phyloP scores from a whole-genome alignment of 306 rosid species.

The Leucaena leucocephala region DNA sequence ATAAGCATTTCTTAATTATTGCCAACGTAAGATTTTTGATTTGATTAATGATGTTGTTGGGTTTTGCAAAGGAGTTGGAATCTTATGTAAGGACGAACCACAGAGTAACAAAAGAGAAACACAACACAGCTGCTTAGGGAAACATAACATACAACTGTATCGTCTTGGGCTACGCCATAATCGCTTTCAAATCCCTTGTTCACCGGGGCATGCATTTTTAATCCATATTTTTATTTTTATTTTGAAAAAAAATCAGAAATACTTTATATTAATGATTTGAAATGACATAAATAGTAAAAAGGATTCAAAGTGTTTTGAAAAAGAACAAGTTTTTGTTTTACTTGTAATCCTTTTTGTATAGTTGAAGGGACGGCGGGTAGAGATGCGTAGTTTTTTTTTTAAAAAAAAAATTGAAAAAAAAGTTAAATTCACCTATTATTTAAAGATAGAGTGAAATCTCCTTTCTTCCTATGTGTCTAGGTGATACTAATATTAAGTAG shows the following conservation, averaged over 20 bases:
- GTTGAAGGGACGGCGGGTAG: neutral
- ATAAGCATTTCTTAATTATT: neutral
- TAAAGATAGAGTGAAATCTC: too few species aligned
- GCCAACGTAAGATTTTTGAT: neutral
- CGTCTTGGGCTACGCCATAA: neutral
- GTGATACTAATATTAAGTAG: too few species aligned
- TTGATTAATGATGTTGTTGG: neutral
- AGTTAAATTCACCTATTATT: too few species aligned
- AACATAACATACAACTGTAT: neutral
- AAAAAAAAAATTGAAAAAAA: too few species aligned
- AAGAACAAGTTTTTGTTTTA: neutral
- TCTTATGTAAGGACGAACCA: neutral
- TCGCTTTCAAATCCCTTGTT: neutral
- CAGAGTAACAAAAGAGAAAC: neutral
- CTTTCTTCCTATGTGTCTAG: too few species aligned
- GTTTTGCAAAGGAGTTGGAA: neutral
- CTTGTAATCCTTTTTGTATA: neutral
- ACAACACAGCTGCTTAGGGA: neutral
- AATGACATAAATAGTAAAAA: neutral
- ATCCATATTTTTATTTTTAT: too few species aligned
- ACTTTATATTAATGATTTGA: neutral
- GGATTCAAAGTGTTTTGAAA: neutral
- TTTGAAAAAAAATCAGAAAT: neutral
- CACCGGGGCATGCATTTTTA: neutral
- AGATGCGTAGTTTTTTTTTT: too few species aligned